Base-by-base conservation (phyloP, 2,329 filamentous ascomycete species). In the Talaromyces pinophilus region DNA sequence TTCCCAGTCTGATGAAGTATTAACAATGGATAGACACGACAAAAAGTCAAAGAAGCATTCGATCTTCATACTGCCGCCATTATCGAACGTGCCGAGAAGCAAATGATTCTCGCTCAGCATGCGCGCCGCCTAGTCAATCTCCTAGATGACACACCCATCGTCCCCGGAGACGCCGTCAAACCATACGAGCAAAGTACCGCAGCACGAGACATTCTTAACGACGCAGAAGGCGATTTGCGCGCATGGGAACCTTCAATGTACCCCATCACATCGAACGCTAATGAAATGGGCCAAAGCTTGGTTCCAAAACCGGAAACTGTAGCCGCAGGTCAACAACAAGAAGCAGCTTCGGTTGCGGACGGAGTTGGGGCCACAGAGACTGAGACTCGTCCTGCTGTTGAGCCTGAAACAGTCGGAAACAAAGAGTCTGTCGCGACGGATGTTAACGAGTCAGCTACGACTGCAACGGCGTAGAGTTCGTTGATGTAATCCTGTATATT, bases 71-170 rank as follows among this genome's bases (percentile, higher is more conserved):
- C 97, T 70, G 87, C 91, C 17, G 93, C 93, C 67, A 92, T 93
- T 22, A 96, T 99, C 72, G 95, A 99, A 83, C 91, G 94, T 38
- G 93, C 93, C 28, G 95, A 98, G 83, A 98, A 98, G 82, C 95
- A 99, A 78, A 91, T 94, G 73, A 92, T 99, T 67, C 86, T 99
- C 17, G 94, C 95, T 66, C 92, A 91, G 73, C 93, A 98, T 76
- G 94, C 93, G 22, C 90, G 92, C 64, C 89, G 92, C 52, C 86
- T 99, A 42, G 79, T 99, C 65, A 88, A 90, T 71, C 86, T 96
- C 46, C 86, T 99, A 11, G 95, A 99, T 73, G 94, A 97, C 77
- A 90, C 89, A 0, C 92, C 95, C 0, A 88, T 97, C 35, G 90
- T 96, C 0, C 94, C 94, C 1, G 95, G 95, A 59, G 92, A 97